Percentiles rank a stretch among this genome's conserved stretches.
Evolutionary conservation across 805 yeast species (phyloP).

Genomic region (Lachancea thermotolerans): DNA sequence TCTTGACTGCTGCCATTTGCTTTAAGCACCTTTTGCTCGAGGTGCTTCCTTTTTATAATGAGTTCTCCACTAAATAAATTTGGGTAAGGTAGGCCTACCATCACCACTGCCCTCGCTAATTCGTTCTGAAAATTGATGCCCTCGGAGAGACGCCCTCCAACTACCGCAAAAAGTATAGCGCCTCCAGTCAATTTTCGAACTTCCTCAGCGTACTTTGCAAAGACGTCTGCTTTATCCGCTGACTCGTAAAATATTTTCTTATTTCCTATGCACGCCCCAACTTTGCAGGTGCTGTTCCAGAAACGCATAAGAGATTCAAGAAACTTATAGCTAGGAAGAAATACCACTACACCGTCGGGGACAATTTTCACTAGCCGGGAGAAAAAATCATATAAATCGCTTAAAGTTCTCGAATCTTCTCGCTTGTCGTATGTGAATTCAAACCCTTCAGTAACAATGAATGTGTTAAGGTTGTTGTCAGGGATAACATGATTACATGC

Average conservation of each 20-base stretch:
- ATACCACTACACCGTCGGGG: constrained; percentile 74
- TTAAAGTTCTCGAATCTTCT: constrained; percentile 38
- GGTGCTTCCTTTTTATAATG: constrained; percentile 58
- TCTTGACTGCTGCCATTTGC: constrained; percentile 41
- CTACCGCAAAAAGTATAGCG: constrained; percentile 73
- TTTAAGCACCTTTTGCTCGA: constrained; percentile 45
- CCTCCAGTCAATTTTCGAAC: constrained; percentile 39
- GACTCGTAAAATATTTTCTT: constrained; percentile 58
- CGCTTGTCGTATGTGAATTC: constrained; percentile 69
- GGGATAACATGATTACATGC: constrained; percentile 86
- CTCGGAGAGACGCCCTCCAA: constrained; percentile 89
- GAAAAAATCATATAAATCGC: constrained; percentile 38
- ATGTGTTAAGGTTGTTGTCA: constrained; percentile 53
- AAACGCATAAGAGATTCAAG: constrained; percentile 40
- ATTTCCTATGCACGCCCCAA: constrained; percentile 30
- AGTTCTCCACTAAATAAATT: constrained; percentile 77
- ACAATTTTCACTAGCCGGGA: constrained; percentile 28
- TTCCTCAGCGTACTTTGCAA: constrained; percentile 44
- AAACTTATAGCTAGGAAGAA: constrained; percentile 80
- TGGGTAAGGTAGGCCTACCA: constrained; percentile 88
- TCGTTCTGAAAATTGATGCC: constrained; percentile 88
- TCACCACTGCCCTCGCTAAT: constrained; percentile 77
- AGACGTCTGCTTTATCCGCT: constrained; percentile 37
- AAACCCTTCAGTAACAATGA: constrained; percentile 41
- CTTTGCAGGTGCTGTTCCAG: constrained; percentile 44